A percentile compares a stretch with the other conserved stretches of the same genome.
Conservation (phyloP, 108 stramenopile species). For the Nitzschia putrida region DNA sequence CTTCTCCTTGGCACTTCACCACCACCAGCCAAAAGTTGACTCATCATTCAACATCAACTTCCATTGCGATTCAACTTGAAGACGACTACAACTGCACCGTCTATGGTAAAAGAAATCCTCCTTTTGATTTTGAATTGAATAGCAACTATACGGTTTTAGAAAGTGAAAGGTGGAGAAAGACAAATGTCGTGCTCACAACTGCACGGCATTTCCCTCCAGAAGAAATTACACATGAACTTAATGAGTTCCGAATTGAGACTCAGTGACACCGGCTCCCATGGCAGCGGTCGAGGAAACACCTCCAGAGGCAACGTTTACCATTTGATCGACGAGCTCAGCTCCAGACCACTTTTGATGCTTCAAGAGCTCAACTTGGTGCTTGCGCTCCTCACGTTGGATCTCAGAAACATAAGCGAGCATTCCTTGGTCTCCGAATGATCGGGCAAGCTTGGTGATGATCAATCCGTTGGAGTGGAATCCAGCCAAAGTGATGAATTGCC, state of each 20-base stretch:
- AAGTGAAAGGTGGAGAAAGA: too few relatives aligned
- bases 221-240: not conserved
- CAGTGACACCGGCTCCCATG: slow-evolving; percentile 91
- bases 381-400: slow-evolving; percentile 89
- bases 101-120: too few relatives aligned
- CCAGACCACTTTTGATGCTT: slow-evolving; percentile 96
- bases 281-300: slow-evolving; percentile 89
- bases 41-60: too few relatives aligned
- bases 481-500: slow-evolving; percentile 96
- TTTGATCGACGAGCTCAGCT: slow-evolving; percentile 91
- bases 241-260: slow-evolving; percentile 69
- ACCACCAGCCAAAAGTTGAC: too few relatives aligned
- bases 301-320: slow-evolving; percentile 90
- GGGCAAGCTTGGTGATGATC: slow-evolving; percentile 81
- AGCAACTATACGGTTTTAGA: too few relatives aligned
- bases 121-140: too few relatives aligned
- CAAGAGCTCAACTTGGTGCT: slow-evolving; percentile 82
- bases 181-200: too few relatives aligned
- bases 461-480: slow-evolving; percentile 96
- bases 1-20: too few relatives aligned
- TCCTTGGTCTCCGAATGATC: slow-evolving; percentile 83
- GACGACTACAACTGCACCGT: too few relatives aligned
- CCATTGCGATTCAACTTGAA: too few relatives aligned
- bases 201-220: too few relatives aligned
- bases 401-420: slow-evolving; percentile 94